Conservation (phyloP, 2,329 filamentous ascomycete genomes). For the Cryphonectria parasitica region DNA sequence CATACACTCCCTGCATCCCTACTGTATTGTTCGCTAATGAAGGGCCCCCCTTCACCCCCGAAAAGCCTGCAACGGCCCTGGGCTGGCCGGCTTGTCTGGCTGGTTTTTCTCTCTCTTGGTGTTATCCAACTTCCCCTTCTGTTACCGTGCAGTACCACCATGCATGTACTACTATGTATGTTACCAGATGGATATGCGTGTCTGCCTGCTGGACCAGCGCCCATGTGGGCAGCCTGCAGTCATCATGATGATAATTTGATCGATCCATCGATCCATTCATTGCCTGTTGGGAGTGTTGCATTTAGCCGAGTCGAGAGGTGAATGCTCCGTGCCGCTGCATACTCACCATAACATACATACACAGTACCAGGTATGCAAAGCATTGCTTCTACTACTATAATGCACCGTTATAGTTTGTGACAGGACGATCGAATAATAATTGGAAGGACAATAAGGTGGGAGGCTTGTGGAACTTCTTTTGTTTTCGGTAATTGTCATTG, state of each 20-base stretch:
- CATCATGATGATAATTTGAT: neutral
- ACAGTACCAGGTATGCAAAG: too few relatives aligned
- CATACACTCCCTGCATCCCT: neutral
- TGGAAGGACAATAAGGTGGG: neutral
- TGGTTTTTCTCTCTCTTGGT: neutral
- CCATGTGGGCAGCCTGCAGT: neutral
- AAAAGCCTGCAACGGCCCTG: neutral
- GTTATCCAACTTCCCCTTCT: slow-evolving; percentile 1
- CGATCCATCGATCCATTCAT: neutral
- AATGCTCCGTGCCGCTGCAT: neutral
- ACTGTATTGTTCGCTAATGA: neutral
- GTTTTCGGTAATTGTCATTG: slow-evolving; percentile 4
- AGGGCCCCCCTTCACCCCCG: neutral
- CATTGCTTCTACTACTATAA: neutral
- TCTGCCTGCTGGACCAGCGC: neutral
- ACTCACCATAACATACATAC: neutral
- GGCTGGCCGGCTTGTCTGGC: neutral
- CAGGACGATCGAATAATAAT: neutral
- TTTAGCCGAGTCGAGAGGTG: neutral
- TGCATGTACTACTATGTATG: neutral
- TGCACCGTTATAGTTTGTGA: neutral
- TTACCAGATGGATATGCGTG: neutral
- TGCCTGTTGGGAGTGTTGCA: neutral
- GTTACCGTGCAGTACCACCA: neutral
- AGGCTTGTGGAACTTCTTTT: neutral